Evolutionary conservation across 306 rosid genomes (phyloP).

Genomic region (Betula pendula): DNA sequence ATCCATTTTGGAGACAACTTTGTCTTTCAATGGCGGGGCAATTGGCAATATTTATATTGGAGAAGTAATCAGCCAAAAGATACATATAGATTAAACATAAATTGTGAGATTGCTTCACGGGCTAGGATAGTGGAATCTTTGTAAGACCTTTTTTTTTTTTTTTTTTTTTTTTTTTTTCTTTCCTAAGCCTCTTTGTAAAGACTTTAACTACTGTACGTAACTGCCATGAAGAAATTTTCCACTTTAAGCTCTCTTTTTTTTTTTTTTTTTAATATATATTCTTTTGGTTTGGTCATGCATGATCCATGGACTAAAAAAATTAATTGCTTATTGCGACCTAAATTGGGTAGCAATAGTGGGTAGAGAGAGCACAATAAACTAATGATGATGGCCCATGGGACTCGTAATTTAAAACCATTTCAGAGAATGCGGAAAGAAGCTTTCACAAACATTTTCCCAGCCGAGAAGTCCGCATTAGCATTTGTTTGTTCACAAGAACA

Average conservation of each 20-base stretch:
- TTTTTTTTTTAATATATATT: neutral
- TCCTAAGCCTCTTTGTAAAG: neutral
- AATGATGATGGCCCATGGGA: neutral
- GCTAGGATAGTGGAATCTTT: slow-evolving; percentile 21
- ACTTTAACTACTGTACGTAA: neutral
- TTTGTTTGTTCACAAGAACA: neutral
- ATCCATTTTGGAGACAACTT: too few relatives aligned
- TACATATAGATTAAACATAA: neutral
- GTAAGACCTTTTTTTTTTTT: neutral
- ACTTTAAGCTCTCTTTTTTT: neutral
- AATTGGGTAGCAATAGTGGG: neutral
- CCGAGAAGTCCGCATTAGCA: neutral
- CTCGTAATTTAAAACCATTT: neutral
- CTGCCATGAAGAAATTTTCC: slow-evolving; percentile 15
- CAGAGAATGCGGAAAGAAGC: neutral
- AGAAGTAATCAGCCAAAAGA: too few relatives aligned
- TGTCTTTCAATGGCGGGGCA: too few relatives aligned
- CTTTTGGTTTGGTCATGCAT: neutral
- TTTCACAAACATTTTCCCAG: neutral
- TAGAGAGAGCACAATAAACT: slow-evolving; percentile 2
- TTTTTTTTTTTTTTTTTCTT: too few relatives aligned
- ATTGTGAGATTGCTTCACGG: slow-evolving; percentile 22
- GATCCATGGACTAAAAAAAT: neutral
- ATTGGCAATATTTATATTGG: too few relatives aligned
- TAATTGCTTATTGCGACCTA: neutral